Percentiles rank a stretch among this genome's conserved stretches.
These are phyloP conservation scores for Phragmites australis DNA, from an alignment of 176 grass and related monocot species.

Conservation along the genomic window DNA sequence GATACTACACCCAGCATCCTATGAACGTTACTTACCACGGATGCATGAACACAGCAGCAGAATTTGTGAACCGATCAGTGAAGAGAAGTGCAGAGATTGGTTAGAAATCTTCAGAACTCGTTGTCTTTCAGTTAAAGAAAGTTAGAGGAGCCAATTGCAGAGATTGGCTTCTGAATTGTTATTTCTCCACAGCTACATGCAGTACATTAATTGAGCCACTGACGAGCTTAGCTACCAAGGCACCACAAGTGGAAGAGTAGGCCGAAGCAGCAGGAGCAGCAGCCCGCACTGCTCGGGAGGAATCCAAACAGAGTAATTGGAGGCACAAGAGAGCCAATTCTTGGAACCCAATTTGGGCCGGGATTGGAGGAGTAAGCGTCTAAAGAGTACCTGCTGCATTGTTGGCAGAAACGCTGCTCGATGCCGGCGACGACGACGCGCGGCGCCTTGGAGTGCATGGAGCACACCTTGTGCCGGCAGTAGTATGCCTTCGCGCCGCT, in stretches of 20 bases:
- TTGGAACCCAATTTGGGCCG: constrained; percentile 9
- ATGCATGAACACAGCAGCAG: neutral
- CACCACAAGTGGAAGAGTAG: constrained; percentile 39
- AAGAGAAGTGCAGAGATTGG: neutral
- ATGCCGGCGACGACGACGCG: constrained; percentile 61
- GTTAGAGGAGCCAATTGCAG: neutral
- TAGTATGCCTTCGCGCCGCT: constrained; percentile 70
- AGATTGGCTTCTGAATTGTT: neutral
- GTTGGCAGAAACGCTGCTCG: constrained; percentile 83
- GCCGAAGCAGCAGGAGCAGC: neutral
- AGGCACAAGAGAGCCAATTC: neutral
- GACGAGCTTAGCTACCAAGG: neutral
- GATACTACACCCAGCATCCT: neutral
- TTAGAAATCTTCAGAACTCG: neutral
- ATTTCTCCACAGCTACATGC: neutral
- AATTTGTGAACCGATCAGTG: neutral
- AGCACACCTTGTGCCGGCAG: constrained; percentile 81
- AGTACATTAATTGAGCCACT: neutral
- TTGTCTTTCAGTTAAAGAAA: neutral
- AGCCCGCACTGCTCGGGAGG: neutral
- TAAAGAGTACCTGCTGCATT: constrained; percentile 68
- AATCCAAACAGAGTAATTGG: neutral
- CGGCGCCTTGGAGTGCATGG: constrained; percentile 65
- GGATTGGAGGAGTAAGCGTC: neutral
- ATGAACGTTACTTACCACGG: neutral